phyloP scores from a whole-genome alignment of 257 asterid genomes.

The Penstemon eatonii region DNA sequence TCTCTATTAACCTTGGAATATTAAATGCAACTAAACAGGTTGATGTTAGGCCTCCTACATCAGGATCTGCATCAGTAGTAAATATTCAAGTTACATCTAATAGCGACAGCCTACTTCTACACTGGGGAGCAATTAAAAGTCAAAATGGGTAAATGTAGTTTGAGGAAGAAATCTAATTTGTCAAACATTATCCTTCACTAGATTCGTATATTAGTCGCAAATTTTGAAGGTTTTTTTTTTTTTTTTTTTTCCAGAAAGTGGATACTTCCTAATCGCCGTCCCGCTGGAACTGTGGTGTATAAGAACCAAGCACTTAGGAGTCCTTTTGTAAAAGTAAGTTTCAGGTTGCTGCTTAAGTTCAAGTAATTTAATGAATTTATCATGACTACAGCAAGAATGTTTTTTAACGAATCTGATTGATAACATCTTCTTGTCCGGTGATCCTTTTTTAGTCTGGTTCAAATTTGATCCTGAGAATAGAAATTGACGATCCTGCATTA shows the following conservation, averaged over 20 bases:
- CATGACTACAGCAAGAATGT: constrained; percentile 13
- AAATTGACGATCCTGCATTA: constrained; percentile 80
- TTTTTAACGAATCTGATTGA: constrained; percentile 24
- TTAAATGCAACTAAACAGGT: constrained; percentile 59
- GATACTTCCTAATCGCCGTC: constrained; percentile 76
- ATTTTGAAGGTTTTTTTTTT: background rate
- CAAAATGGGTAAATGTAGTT: constrained; percentile 51
- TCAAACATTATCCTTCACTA: constrained; percentile 18
- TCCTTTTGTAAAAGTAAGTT: constrained; percentile 80
- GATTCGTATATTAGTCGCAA: background rate
- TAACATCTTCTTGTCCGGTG: constrained; percentile 23
- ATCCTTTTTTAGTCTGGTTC: constrained; percentile 66
- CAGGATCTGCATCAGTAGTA: constrained; percentile 53
- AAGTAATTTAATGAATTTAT: background rate
- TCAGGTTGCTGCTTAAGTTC: constrained; percentile 1
- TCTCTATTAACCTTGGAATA: constrained; percentile 21
- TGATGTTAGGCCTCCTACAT: constrained; percentile 59
- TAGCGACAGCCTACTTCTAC: constrained; percentile 63
- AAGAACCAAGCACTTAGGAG: constrained; percentile 81
- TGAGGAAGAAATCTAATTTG: constrained; percentile 20
- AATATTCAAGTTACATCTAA: constrained; percentile 55
- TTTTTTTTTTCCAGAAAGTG: constrained; percentile 52
- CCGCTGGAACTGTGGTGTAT: constrained; percentile 79
- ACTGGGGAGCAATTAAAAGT: constrained; percentile 83
- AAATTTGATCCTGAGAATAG: constrained; percentile 62